Percentiles rank a stretch among this genome's conserved stretches.
Evolutionary conservation across 768 basidiomycete species (phyloP).

Genomic region (Astraeus odoratus): DNA sequence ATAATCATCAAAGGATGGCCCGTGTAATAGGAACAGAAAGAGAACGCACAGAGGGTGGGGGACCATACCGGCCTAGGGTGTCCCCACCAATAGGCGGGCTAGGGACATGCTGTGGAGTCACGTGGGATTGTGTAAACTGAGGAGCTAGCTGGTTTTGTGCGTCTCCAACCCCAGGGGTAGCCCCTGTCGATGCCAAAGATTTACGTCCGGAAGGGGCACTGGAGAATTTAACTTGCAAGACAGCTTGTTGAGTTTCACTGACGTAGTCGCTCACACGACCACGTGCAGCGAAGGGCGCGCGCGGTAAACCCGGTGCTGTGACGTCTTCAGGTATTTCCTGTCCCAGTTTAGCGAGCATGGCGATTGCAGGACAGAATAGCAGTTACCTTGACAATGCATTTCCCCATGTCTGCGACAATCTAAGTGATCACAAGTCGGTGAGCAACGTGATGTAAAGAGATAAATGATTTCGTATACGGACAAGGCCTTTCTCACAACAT

Average conservation of each 20-base stretch:
- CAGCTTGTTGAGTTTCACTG: conserved; percentile 51
- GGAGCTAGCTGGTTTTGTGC: conserved; percentile 8
- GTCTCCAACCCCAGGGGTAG: not conserved
- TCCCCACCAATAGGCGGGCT: conserved; percentile 28
- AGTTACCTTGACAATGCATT: conserved; percentile 36
- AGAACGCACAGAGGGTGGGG: conserved; percentile 14
- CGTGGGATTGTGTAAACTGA: not conserved
- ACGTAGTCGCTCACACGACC: conserved; percentile 54
- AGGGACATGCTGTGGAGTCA: conserved; percentile 19
- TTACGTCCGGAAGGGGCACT: conserved; percentile 26
- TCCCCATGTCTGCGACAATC: conserved; percentile 47
- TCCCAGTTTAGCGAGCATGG: not conserved
- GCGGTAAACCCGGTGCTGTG: conserved; percentile 73
- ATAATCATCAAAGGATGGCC: conserved; percentile 16
- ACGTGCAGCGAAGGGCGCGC: conserved; percentile 66
- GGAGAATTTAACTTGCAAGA: conserved; percentile 47
- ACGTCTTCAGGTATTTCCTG: conserved; percentile 77
- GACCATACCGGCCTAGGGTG: conserved; percentile 7
- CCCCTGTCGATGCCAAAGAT: no score
- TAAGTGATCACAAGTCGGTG: conserved; percentile 11
- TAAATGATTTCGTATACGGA: conserved; percentile 21
- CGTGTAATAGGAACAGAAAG: conserved; percentile 2
- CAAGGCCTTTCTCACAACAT: conserved; percentile 72
- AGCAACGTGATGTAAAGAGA: not conserved
- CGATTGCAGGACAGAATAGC: not conserved